Evolutionary conservation across 179 eudicot genomes (phyloP), one percentile per base, ranked within the genome.

Genomic region (Amaranthus tricolor): DNA sequence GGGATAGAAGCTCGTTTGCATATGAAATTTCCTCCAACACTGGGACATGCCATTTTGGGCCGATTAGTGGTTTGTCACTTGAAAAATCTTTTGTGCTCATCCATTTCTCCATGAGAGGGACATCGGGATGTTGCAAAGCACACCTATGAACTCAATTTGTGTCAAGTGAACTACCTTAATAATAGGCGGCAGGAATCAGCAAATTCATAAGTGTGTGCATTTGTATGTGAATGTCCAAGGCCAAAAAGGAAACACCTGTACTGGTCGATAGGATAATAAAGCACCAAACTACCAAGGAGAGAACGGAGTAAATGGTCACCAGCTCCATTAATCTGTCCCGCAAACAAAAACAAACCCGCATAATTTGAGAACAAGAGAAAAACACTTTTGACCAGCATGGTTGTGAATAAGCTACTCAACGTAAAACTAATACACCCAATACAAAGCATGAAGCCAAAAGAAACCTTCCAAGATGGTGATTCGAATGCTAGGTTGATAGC

Each of bases 381-480:
- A 48, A 17, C 20, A 43, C 15, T 62, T 24, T 50, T 19, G 69
- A 52, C 61, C 48, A 49, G 51, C 19, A 40, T n/a, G 9, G 12
- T 51, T 70, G 31, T 21, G 9, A 55, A 47, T 5, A 65, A 45
- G 40, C 17, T 12, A 51, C 52, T 61, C 7, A 14, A 58, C 21
- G 48, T 40, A 31, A 66, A 48, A 20, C 55, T 58, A n/a, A 60
- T 74, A 24, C 56, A 77, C 70, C 59, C 52, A 45, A 51, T 14
- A 13, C 49, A 57, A 68, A 20, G 40, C 8, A 53, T 72, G 19
- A 14, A 43, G 11, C 59, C 51, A 68, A 21, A 62, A 16, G 73
- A 57, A 80, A 93, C 99, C 99, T 96, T 93, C 99, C 99, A 96
- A 72, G 99, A 96, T 68, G 96, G 91, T 40, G 98, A 91, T 63